Evolutionary conservation across 805 yeast species (phyloP).

Genomic region (Cyberlindnera euphorbiae): DNA sequence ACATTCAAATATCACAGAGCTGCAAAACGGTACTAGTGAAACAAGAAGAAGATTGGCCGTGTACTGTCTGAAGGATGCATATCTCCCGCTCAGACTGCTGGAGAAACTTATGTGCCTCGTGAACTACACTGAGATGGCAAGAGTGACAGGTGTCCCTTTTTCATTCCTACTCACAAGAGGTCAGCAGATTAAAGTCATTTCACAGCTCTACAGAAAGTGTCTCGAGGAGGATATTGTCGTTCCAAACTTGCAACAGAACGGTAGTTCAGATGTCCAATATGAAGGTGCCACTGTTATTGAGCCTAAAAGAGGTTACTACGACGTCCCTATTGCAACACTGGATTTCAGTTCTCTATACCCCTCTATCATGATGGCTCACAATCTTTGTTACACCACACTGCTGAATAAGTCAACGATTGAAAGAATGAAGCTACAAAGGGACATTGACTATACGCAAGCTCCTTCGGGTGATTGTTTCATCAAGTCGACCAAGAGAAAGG

Average conservation of each 20-base stretch:
- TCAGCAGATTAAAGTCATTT: slow-evolving; percentile 95
- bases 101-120: slow-evolving; percentile 95
- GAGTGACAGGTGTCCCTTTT: slow-evolving; percentile 98
- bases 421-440: slow-evolving; percentile 56
- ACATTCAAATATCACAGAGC: slow-evolving; percentile 90
- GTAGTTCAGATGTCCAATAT: slow-evolving; percentile 81
- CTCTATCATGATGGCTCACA: slow-evolving; percentile 98
- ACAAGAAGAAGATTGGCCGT: slow-evolving; percentile 94
- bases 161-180: slow-evolving; percentile 86
- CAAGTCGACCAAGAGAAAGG: slow-evolving; percentile 62
- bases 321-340: slow-evolving; percentile 93
- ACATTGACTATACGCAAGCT: slow-evolving; percentile 74
- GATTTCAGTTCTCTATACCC: slow-evolving; percentile 98
- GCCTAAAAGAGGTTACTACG: slow-evolving; percentile 92
- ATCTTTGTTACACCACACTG: slow-evolving; percentile 89
- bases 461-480: slow-evolving; percentile 94
- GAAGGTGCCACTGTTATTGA: slow-evolving; percentile 99
- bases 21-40: slow-evolving; percentile 89
- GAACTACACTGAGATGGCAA: slow-evolving; percentile 98
- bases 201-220: slow-evolving; percentile 93
- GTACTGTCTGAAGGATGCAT: slow-evolving; percentile 95
- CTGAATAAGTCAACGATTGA: slow-evolving; percentile 65
- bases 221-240: slow-evolving; percentile 79
- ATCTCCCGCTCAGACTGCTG: slow-evolving; percentile 77
- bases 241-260: slow-evolving; percentile 80